Base-by-base conservation (phyloP, 225 moss, liverwort and hornwort genomes). In the Lunularia cruciata region DNA sequence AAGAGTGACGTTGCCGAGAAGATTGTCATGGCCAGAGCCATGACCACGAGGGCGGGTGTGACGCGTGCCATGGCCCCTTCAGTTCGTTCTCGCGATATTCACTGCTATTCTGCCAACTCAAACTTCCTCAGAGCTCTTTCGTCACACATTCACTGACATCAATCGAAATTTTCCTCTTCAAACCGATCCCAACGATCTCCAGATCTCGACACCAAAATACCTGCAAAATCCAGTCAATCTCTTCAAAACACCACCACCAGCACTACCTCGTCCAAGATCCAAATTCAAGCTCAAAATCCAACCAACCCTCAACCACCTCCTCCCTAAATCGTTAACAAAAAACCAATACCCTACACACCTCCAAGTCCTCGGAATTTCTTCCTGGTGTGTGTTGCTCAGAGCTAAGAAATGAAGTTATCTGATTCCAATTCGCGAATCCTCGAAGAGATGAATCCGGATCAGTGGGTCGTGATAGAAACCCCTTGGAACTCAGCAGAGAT, bases 1-100 rank as follows among this genome's bases (percentile, higher is more conserved):
- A 49, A 61, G 58, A 34, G 38, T n/a, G 13, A 27, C 37, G 74
- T 38, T 39, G 74, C 58, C 8, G 36, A 58, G 31, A 57, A 34
- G 59, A 75, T 25, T 19, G 60, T 75, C 67, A 40, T 59, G 36
- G 67, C 74, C 67, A 74, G 31, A 47, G 70, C 69, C 69, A 59
- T 60, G 61, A 75, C 38, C 37, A 48, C 37, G 36, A 67, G 35
- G 20, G 20, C 35, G 33, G 27, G 23, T 26, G 49, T 48, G n/a
- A 60, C 11, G 25, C 66, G 35, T 47, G 74, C 74, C 74, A 75
- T 75, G 74, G 60, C 68, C 30, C 46, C 34, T 40, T 52, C 20
- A 67, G 33, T 3, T 1, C 11, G 31, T 13, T 35, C 13, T 23
- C 15, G 5, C 18, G 15, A 35, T n/a, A 45, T 0, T 31, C 19